These are phyloP conservation scores for Lunularia cruciata DNA, from an alignment of 225 moss, liverwort and hornwort species.

Conservation along the genomic window DNA sequence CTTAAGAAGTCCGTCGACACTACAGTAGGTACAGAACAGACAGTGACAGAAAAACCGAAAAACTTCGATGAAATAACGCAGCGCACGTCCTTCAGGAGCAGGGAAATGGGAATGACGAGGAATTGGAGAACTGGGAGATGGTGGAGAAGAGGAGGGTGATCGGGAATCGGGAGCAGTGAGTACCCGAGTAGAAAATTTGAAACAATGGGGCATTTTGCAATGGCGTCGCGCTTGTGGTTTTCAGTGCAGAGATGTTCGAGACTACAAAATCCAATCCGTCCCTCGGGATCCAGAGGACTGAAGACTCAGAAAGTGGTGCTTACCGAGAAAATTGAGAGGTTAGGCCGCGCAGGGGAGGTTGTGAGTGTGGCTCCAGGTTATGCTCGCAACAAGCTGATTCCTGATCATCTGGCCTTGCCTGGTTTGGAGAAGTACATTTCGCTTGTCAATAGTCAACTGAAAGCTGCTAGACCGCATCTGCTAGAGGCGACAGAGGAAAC, in stretches of 20 bases:
- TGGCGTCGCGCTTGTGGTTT: slow-evolving; percentile 5
- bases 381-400: slow-evolving; percentile 92
- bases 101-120: no score
- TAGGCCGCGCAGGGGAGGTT: slow-evolving; percentile 91
- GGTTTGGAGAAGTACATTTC: slow-evolving; percentile 85
- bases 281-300: slow-evolving; percentile 25
- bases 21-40: no score
- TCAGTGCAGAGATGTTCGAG: not conserved
- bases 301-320: slow-evolving; percentile 43
- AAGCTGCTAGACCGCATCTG: slow-evolving; percentile 57
- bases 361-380: slow-evolving; percentile 94
- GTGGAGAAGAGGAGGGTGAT: no score
- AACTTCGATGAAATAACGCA: no score
- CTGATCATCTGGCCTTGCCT: slow-evolving; percentile 83
- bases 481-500: slow-evolving; percentile 54
- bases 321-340: slow-evolving; percentile 68
- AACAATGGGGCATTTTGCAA: slow-evolving; percentile 2
- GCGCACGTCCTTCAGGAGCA: no score
- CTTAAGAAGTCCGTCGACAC: no score
- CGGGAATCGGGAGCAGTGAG: no score
- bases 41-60: no score
- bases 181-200: no score
- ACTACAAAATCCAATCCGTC: not conserved
- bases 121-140: no score
- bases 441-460: slow-evolving; percentile 67